Evolutionary conservation across 805 yeast species (phyloP).

Genomic region (Candida sithepensis): DNA sequence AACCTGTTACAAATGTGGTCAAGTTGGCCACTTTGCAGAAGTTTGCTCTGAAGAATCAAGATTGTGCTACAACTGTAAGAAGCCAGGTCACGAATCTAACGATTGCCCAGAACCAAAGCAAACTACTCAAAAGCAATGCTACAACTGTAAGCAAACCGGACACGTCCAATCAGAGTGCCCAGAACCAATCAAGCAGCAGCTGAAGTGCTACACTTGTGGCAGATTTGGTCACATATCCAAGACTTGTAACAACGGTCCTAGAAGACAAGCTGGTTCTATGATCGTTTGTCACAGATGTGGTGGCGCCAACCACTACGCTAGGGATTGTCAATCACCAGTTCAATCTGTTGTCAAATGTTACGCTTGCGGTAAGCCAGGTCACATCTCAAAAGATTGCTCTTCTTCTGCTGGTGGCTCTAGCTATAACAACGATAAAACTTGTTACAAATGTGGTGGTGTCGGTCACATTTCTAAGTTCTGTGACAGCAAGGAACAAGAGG

Average conservation of each 20-base stretch:
- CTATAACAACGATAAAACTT: conserved; percentile 46
- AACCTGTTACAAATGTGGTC: conserved; percentile 91
- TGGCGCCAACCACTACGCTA: conserved; percentile 90
- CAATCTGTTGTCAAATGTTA: conserved; percentile 74
- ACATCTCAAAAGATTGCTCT: conserved; percentile 80
- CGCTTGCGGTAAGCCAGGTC: conserved; percentile 89
- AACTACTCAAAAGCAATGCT: conserved; percentile 82
- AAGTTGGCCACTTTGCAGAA: conserved; percentile 87
- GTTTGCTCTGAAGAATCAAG: conserved; percentile 81
- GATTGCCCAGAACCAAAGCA: conserved; percentile 90
- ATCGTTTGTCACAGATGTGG: conserved; percentile 86
- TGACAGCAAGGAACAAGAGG: conserved; percentile 13
- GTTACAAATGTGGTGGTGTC: conserved; percentile 70
- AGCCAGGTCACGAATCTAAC: conserved; percentile 84
- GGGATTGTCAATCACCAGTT: conserved; percentile 72
- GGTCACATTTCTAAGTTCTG: conserved; percentile 92
- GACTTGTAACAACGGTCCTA: conserved; percentile 49
- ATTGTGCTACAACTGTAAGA: conserved; percentile 88
- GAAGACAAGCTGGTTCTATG: conserved; percentile 29
- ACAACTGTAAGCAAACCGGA: conserved; percentile 88
- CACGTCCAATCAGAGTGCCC: conserved; percentile 87
- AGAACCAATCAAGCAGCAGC: conserved; percentile 47
- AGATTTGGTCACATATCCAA: conserved; percentile 80
- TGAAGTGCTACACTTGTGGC: conserved; percentile 79
- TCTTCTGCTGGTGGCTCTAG: conserved; percentile 48